Conservation (phyloP, 345 rosid species). For the Eucalyptus cloeziana region DNA sequence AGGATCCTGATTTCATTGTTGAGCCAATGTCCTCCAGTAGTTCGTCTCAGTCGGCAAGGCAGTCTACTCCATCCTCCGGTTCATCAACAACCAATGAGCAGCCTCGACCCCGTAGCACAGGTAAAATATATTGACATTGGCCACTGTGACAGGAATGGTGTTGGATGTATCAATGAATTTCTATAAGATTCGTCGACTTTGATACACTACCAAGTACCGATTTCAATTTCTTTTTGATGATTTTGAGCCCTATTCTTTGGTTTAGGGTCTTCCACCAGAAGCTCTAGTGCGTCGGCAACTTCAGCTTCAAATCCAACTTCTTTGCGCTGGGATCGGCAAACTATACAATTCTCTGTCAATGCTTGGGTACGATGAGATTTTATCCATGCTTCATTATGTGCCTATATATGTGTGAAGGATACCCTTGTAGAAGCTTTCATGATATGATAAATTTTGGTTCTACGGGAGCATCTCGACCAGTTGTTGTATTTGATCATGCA, state of each 20-base stretch:
- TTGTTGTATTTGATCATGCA: background rate
- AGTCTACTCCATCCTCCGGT: conserved; percentile 44
- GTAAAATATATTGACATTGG: conserved; percentile 8
- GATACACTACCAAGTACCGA: background rate
- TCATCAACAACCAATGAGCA: conserved; percentile 34
- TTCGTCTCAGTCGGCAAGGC: conserved; percentile 41
- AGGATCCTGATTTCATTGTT: conserved; percentile 88
- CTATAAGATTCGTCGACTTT: background rate
- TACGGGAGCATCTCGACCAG: background rate
- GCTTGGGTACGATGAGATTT: conserved; percentile 64
- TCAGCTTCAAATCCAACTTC: conserved; percentile 44
- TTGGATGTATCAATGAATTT: background rate
- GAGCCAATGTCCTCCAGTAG: conserved; percentile 65
- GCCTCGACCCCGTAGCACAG: conserved; percentile 44
- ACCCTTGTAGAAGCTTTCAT: background rate
- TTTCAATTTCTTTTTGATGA: background rate
- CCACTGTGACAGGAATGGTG: background rate
- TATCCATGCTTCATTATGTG: background rate
- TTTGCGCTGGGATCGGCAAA: conserved; percentile 80
- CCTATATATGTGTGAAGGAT: background rate
- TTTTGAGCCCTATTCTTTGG: background rate
- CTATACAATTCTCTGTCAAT: conserved; percentile 92
- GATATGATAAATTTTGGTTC: background rate
- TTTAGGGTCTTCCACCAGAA: conserved; percentile 61
- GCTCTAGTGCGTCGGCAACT: conserved; percentile 46